These are phyloP conservation scores for Alternaria gansuensis DNA, from an alignment of 2,329 filamentous ascomycete species.

Conservation along the genomic window DNA sequence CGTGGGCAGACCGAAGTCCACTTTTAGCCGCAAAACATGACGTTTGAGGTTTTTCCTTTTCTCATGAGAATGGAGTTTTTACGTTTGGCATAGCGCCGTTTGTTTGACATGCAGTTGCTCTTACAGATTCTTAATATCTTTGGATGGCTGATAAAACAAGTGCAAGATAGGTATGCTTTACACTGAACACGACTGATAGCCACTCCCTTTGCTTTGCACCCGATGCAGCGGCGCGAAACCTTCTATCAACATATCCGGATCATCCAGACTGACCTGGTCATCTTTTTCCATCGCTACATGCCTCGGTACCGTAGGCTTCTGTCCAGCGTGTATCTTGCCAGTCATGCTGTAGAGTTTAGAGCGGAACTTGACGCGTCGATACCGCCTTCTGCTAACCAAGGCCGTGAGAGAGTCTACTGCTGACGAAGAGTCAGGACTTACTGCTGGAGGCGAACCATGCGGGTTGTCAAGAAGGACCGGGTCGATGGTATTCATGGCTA, in stretches of 20 bases:
- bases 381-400: slow-evolving; percentile 10
- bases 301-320: neutral
- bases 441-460: neutral
- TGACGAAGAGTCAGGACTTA: neutral
- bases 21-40: slow-evolving; percentile 23
- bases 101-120: neutral
- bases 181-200: slow-evolving; percentile 3
- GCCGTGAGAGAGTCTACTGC: slow-evolving; percentile 11
- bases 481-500: slow-evolving; percentile 1
- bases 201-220: slow-evolving; percentile 23
- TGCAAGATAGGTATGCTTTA: neutral
- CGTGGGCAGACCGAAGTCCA: slow-evolving; percentile 18
- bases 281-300: neutral
- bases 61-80: neutral
- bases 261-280: slow-evolving; percentile 14
- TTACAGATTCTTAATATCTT: neutral
- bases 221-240: slow-evolving; percentile 31
- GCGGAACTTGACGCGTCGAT: slow-evolving; percentile 7
- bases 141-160: neutral
- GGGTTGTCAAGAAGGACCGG: neutral
- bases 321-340: neutral
- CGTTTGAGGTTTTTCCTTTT: neutral
- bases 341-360: neutral
- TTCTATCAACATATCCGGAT: slow-evolving; percentile 4
- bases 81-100: neutral